Evolutionary conservation across 495 filamentous ascomycete genomes (phyloP).

Genomic region (Podospora comata): DNA sequence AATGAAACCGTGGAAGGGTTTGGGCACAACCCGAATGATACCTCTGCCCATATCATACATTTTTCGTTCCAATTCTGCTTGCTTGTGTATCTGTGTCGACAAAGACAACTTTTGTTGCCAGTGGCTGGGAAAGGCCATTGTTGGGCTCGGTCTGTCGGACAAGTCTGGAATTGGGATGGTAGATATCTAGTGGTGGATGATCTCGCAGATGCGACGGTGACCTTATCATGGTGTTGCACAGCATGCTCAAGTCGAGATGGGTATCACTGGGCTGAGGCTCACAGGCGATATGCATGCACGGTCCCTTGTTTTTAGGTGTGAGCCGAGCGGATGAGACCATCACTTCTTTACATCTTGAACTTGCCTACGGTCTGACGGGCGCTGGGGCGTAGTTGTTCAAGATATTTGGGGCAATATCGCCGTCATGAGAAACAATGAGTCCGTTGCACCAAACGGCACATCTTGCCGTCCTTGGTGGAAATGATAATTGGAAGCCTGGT

Average conservation of each 20-base stretch:
- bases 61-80: not conserved
- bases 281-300: not conserved
- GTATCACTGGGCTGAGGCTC: constrained; percentile 3
- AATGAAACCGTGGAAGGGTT: constrained; percentile 10
- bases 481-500: not conserved
- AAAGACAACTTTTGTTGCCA: not conserved
- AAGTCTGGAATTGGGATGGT: not conserved
- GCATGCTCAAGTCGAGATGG: constrained; percentile 6
- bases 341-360: not conserved
- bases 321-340: constrained; percentile 5
- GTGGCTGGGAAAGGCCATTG: not conserved
- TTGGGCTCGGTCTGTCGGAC: not conserved
- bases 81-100: not conserved
- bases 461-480: not conserved
- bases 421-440: not conserved
- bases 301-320: constrained; percentile 1
- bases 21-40: constrained; percentile 15
- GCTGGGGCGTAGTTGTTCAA: not conserved
- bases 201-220: not conserved
- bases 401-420: not conserved
- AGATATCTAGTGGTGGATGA: not conserved
- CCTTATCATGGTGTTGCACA: not conserved
- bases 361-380: not conserved
- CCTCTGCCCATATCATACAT: constrained; percentile 11
- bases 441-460: not conserved